Conservation (phyloP, 768 basidiomycete species). For the Tylopilus intermedius region DNA sequence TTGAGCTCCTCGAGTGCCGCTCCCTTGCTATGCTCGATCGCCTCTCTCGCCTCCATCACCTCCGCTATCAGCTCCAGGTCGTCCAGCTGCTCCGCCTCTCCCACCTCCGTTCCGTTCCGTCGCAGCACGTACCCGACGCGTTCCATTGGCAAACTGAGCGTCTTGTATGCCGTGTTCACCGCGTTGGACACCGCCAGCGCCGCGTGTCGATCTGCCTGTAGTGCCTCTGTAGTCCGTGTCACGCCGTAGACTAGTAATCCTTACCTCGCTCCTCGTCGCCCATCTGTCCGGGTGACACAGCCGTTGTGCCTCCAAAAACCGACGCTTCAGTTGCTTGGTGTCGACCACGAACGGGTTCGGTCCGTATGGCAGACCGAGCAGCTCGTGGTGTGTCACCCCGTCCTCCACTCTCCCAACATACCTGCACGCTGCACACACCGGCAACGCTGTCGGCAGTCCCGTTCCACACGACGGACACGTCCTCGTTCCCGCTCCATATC, state of each 20-base stretch:
- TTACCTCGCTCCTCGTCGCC: constrained; percentile 60
- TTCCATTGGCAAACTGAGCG: constrained; percentile 63
- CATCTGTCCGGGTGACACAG: constrained; percentile 85
- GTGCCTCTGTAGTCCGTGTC: constrained; percentile 9
- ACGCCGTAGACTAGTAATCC: constrained; percentile 9
- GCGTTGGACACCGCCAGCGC: constrained; percentile 52
- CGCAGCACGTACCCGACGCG: constrained; percentile 80
- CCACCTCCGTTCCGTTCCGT: constrained; percentile 50
- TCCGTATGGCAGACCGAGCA: constrained; percentile 58
- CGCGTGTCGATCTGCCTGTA: constrained; percentile 20
- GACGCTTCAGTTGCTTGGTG: constrained; percentile 49
- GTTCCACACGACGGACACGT: constrained; percentile 61
- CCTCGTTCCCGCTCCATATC: constrained; percentile 4
- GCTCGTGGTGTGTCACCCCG: constrained; percentile 55
- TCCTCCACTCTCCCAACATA: constrained; percentile 56
- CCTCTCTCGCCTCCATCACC: constrained; percentile 76
- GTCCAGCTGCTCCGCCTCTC: constrained; percentile 68
- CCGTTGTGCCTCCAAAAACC: constrained; percentile 69
- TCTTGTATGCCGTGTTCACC: constrained; percentile 79
- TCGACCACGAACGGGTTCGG: constrained; percentile 74
- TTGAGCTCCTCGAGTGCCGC: constrained; percentile 48
- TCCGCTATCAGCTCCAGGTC: constrained; percentile 69
- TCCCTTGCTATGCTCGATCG: constrained; percentile 55
- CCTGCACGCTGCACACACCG: constrained; percentile 72
- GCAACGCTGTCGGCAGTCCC: constrained; percentile 57